A percentile compares a stretch with the other conserved stretches of the same genome.
phyloP scores from a whole-genome alignment of 495 filamentous ascomycete genomes.

The Geopyxis carbonaria region DNA sequence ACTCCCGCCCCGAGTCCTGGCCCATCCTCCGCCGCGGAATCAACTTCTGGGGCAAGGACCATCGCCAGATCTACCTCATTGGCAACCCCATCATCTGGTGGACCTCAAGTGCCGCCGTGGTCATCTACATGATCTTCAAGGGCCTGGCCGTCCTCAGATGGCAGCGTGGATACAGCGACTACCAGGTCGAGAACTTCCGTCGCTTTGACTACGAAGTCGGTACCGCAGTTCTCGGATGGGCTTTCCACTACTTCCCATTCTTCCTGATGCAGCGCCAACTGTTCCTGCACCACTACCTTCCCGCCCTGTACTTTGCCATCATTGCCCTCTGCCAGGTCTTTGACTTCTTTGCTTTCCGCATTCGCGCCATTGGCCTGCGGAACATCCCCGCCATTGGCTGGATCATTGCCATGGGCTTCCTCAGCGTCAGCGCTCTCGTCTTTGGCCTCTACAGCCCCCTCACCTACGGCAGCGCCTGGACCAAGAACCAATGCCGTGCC shows the following conservation, averaged over 20 bases:
- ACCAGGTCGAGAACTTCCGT: slow-evolving; percentile 63
- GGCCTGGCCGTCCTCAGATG: slow-evolving; percentile 74
- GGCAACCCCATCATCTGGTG: slow-evolving; percentile 96
- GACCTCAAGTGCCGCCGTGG: slow-evolving; percentile 67
- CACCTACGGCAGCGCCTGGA: slow-evolving; percentile 89
- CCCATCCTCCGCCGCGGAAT: slow-evolving; percentile 85
- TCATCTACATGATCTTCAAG: slow-evolving; percentile 66
- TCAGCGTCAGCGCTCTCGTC: slow-evolving; percentile 52
- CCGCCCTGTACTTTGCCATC: slow-evolving; percentile 87
- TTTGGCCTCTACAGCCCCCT: slow-evolving; percentile 76
- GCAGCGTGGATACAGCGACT: slow-evolving; percentile 84
- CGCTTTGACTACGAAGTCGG: slow-evolving; percentile 96
- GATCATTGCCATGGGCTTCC: slow-evolving; percentile 47
- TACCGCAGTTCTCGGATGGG: slow-evolving; percentile 76
- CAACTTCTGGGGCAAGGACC: slow-evolving; percentile 95
- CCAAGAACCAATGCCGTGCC: slow-evolving; percentile 60
- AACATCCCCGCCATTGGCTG: slow-evolving; percentile 59
- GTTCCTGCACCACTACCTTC: slow-evolving; percentile 91
- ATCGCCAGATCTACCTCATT: slow-evolving; percentile 89
- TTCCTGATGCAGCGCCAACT: slow-evolving; percentile 88
- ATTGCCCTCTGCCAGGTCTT: slow-evolving; percentile 73
- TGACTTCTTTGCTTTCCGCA: slow-evolving; percentile 62
- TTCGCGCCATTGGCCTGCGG: slow-evolving; percentile 47
- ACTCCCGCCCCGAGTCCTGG: slow-evolving; percentile 88
- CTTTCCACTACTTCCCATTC: slow-evolving; percentile 95